Base-by-base conservation (phyloP, 495 filamentous ascomycete species). In the Hyaloscypha bicolor region DNA sequence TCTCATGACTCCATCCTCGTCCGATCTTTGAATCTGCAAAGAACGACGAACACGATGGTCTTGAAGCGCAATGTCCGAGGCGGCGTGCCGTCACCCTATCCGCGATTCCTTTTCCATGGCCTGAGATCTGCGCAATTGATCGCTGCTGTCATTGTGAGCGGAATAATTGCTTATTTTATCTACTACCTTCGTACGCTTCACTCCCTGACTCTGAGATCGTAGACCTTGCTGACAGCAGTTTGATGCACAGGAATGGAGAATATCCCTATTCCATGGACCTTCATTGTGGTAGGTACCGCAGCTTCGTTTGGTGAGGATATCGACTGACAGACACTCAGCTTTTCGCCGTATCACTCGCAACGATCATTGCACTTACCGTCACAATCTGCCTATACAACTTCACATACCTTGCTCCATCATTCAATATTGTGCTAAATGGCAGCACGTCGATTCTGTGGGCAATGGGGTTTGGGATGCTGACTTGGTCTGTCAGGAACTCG, bases 141-240 rank as follows among this genome's bases (percentile, higher is more conserved):
- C 30, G 85, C 86, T 19, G 76, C 86, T 5, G 39, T 87, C 62
- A 78, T 90, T 33, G 85, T 89, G 67, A 82, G 76, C 33, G 80
- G 78, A 62, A 84, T 90, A 48, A 83, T 90, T 71, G 78, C 76
- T 56, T 86, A 86, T 68, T 91, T 91, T 77, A 82, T 85, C 62
- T 83, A 82, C 69, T 82, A 88, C 67, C 81, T 91, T 35, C 79
- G 81, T 57, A 55, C 9, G 21, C 33, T 58, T 60, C 56, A 14
- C 29, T 33, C 6, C 32, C 32, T 11, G 16, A 19, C 42, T 16
- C 11, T 16, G 11, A 16, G 16, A 4, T 48, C 11, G 42, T 12
- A 48, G 42, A 48, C n/a, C 21, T 42, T 16, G 45, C 65, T 72
- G 45, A 63, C 60, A 21, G 19, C 37, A 9, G 6, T 52, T 4